Percentiles rank a stretch among this genome's conserved stretches.
phyloP scores from a whole-genome alignment of 805 yeast genomes.

The Sporopachydermia quercuum region DNA sequence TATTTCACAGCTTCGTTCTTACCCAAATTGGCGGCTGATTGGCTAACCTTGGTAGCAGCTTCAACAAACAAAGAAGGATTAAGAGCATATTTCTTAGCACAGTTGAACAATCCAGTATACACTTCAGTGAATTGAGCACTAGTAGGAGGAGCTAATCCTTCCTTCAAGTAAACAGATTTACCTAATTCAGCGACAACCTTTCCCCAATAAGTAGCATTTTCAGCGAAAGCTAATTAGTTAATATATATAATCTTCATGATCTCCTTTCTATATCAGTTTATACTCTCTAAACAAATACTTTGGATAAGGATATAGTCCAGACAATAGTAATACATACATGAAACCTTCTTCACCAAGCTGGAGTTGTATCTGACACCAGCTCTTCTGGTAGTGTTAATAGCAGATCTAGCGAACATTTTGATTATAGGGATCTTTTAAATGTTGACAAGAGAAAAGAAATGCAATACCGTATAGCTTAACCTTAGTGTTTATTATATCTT shows the following conservation, averaged over 20 bases:
- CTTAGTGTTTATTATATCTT: too few relatives aligned
- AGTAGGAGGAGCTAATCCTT: slow-evolving; percentile 87
- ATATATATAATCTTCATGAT: too few relatives aligned
- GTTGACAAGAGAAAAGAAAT: too few relatives aligned
- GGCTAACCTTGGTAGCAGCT: slow-evolving; percentile 27
- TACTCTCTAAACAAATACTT: too few relatives aligned
- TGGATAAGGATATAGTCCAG: too few relatives aligned
- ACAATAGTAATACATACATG: slow-evolving; percentile 4
- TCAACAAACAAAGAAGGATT: slow-evolving; percentile 36
- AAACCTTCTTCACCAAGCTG: slow-evolving; percentile 5
- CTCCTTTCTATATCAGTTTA: too few relatives aligned
- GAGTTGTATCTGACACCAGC: neutral
- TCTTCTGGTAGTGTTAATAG: neutral
- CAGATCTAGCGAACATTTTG: slow-evolving; percentile 1
- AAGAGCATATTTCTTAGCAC: slow-evolving; percentile 25
- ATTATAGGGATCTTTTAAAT: too few relatives aligned
- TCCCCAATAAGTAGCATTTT: slow-evolving; percentile 63
- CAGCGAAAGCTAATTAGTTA: slow-evolving; percentile 21
- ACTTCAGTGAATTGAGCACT: slow-evolving; percentile 61
- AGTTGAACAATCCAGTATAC: slow-evolving; percentile 39
- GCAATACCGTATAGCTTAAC: too few relatives aligned
- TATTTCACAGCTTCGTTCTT: slow-evolving; percentile 48
- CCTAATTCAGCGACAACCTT: slow-evolving; percentile 50
- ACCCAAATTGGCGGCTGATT: slow-evolving; percentile 25
- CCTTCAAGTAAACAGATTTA: slow-evolving; percentile 76